Percentiles rank a stretch among this genome's conserved stretches.
Conservation (phyloP, 257 asterid species). For the Misopates orontium region DNA sequence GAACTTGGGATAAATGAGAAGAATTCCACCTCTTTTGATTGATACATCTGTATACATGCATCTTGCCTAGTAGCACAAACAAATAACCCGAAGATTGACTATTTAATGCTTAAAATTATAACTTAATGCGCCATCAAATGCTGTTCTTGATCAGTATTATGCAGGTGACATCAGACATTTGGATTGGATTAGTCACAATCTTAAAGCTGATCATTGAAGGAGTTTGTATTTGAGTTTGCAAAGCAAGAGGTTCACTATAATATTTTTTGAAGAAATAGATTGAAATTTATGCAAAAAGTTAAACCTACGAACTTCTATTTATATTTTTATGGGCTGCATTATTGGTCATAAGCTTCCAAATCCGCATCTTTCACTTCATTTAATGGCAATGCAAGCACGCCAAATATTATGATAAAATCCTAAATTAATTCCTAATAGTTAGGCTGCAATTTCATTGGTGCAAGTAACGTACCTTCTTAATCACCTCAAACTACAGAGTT, state of each 20-base stretch:
- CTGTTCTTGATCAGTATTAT: conserved; percentile 20
- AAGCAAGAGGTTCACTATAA: conserved; percentile 31
- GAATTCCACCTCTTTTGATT: too few species aligned
- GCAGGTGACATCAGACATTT: conserved; percentile 28
- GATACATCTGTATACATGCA: neutral
- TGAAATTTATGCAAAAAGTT: conserved; percentile 6
- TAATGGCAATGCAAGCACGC: conserved; percentile 21
- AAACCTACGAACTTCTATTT: conserved; percentile 1
- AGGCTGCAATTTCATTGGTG: conserved; percentile 1
- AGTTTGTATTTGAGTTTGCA: conserved; percentile 21
- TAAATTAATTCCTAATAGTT: conserved; percentile 7
- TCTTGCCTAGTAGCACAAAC: conserved; percentile 13
- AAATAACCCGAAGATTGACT: neutral
- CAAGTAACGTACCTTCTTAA: neutral
- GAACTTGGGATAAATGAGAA: too few species aligned
- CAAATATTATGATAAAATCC: conserved; percentile 24
- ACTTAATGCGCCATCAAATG: neutral
- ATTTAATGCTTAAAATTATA: neutral
- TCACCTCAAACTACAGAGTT: neutral
- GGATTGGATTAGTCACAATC: conserved; percentile 30
- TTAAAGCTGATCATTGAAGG: conserved; percentile 15
- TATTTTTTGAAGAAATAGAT: conserved; percentile 24
- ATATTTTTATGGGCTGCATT: conserved; percentile 30
- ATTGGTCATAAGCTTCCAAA: conserved; percentile 55
- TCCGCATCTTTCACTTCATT: conserved; percentile 28